Base-by-base conservation (phyloP, 2,329 filamentous ascomycete species). In the Penicillium thymicola region DNA sequence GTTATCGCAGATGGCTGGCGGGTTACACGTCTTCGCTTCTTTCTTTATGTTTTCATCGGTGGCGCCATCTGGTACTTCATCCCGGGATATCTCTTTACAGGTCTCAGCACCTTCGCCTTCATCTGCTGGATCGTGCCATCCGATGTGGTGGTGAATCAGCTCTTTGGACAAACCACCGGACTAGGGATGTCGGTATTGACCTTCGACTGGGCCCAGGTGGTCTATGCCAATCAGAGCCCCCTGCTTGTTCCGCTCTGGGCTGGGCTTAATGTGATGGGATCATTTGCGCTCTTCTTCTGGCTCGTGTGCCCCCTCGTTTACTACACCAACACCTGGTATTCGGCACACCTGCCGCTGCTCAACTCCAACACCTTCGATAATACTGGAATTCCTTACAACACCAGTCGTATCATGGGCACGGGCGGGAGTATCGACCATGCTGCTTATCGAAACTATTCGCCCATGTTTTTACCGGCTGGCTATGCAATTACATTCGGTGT, bases 181-280 rank as follows among this genome's bases (percentile, higher is more conserved):
- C 63, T 91, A 5, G 88, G 85, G 0, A 71, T 91, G 58, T 75
- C 90, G 5, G 84, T 88, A 1, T 81, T 91, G 55, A 90, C 88
- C 0, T 89, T 90, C 65, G 88, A 90, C 75, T 90, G 88, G 87
- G 86, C 86, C 4, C 86, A 89, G 67, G 81, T 90, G 42, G 81
- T 87, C 13, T 88, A 85, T 59, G 89, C 83, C 51, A 79, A 89
- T 43, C 83, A 84, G 21, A 88, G 85, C 14, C 87, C 87, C 16
- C 75, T 90, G 13, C 83, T 89, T 45, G 85, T 87, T 4, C 87
- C 87, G 10, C 89, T 72, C 54, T 77, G 67, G 73, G 74, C 67
- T 32, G 72, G 67, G 6, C 59, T 67, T 5, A 79, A 79, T 55
- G 76, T 78, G 6, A 77, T 78, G 61, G 72, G 69, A 9, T 76